A percentile compares a stretch with the other conserved stretches of the same genome.
These are phyloP conservation scores for Diplodia mutila DNA, from an alignment of 2,329 filamentous ascomycete species.

Conservation along the genomic window DNA sequence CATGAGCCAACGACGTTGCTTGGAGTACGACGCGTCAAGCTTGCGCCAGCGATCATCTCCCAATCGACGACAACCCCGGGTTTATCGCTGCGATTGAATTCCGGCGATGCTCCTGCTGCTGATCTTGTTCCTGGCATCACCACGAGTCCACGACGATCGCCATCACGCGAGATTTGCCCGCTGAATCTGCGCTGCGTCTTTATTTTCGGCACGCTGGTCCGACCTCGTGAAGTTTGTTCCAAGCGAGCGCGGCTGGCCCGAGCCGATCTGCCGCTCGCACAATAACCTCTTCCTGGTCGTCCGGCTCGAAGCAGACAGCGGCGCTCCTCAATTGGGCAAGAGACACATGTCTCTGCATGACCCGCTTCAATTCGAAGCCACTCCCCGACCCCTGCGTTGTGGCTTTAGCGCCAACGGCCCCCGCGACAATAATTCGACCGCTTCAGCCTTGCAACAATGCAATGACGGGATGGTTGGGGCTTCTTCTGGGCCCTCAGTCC, in stretches of 20 bases:
- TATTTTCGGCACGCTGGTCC: background rate
- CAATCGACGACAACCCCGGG: background rate
- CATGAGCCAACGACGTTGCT: background rate
- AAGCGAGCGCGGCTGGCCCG: background rate
- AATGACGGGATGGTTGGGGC: no score
- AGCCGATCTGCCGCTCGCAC: background rate
- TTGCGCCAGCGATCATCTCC: background rate
- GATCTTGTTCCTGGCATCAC: no score
- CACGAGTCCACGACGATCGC: background rate
- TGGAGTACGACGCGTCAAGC: background rate
- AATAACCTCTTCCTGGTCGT: background rate
- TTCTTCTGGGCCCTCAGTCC: no score
- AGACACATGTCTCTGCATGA: background rate
- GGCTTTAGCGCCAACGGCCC: background rate
- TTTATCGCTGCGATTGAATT: background rate
- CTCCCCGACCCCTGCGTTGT: background rate
- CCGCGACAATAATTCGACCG: background rate
- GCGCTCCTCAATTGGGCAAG: background rate
- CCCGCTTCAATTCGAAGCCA: background rate
- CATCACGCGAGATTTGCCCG: background rate
- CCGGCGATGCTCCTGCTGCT: background rate
- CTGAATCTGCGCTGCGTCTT: background rate
- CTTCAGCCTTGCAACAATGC: background rate
- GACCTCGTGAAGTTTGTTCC: no score
- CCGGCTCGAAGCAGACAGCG: no score